Percentiles rank a stretch among this genome's conserved stretches.
Evolutionary conservation across 1,284 basidiomycete genomes (phyloP).

Genomic region (Ceratobasidium theobromae): DNA sequence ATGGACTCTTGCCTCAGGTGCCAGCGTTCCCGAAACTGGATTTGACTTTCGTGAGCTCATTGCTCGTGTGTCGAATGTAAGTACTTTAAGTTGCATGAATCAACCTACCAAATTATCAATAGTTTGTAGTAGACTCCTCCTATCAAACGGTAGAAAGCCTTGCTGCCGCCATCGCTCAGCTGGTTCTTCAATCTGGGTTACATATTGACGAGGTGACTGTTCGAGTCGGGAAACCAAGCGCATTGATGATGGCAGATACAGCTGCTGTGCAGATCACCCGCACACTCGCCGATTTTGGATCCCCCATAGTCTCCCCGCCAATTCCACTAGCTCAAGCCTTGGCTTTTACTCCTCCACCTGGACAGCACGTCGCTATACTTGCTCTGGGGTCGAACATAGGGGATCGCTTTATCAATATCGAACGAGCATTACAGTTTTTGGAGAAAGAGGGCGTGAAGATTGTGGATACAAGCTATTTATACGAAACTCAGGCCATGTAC

Average conservation of each 20-base stretch:
- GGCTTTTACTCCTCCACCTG: background rate
- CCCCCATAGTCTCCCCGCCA: background rate
- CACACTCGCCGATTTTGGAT: constrained; percentile 46
- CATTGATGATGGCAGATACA: constrained; percentile 67
- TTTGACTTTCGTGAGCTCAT: constrained; percentile 49
- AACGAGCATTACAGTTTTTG: constrained; percentile 65
- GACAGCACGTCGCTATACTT: constrained; percentile 55
- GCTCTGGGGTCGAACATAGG: constrained; percentile 92
- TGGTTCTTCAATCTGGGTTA: constrained; percentile 42
- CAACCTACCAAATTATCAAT: constrained; percentile 11
- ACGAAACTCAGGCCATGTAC: constrained; percentile 96
- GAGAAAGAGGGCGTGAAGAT: constrained; percentile 53
- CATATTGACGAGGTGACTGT: constrained; percentile 51
- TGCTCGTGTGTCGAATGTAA: constrained; percentile 48
- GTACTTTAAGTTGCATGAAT: constrained; percentile 34
- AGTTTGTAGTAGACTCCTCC: constrained; percentile 51
- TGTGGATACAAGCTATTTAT: constrained; percentile 86
- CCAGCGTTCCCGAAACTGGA: constrained; percentile 38
- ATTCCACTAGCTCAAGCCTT: constrained; percentile 12
- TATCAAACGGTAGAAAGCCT: constrained; percentile 78
- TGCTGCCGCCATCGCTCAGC: constrained; percentile 59
- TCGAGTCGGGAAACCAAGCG: constrained; percentile 73
- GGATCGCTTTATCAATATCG: constrained; percentile 83
- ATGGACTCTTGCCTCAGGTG: constrained; percentile 42
- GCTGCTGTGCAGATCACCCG: constrained; percentile 64